Base-by-base conservation (phyloP, 768 basidiomycete genomes). In the Pulveroboletus sp. region DNA sequence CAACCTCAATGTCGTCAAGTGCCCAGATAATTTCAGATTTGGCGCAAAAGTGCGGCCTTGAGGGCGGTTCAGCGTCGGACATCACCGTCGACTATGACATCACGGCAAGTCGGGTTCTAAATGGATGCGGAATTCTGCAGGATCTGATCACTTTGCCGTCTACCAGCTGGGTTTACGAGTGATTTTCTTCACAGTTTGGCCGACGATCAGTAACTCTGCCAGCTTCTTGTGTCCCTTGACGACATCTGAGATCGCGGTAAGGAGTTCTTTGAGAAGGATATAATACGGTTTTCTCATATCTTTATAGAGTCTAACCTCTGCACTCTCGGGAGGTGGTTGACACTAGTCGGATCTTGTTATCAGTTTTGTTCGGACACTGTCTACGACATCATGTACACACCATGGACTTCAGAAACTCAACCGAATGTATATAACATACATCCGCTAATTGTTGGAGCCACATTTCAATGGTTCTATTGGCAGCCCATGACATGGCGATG, bases 51-150 rank as follows among this genome's bases (percentile, higher is more conserved):
- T 93, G 89, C 59, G 83, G 83, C 40, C 57, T 79, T 38, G 52
- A 57, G 1, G 79, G 77, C 9, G 65, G 70, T 9, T 49, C 71
- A 27, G 76, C 70, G 52, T 65, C 63, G 5, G 69, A 85, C 36
- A 70, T 93, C 35, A 71, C 65, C 1, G 73, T 93, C 26, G 61
- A 79, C 30, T 89, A 89, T 59, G 79, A 81, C 53, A 78, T 92
- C 37, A 82, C 76, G 50, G 87, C 82, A 47, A 46, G 54, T 46
- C 28, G 32, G 33, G 11, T 17, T 57, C 28, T 15, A 21, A 28
- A 33, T 35, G 11, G 27, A 39, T 9, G n/a, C 10, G 11, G 26
- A 35, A 39, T 43, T 13, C 43, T 30, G 39, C 37, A 47, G 48
- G 28, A 47, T 24, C 48, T 64, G 38, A 53, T 53, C 47, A 41